Conservation (phyloP, 345 rosid genomes). For the Euphorbia tirucalli region DNA sequence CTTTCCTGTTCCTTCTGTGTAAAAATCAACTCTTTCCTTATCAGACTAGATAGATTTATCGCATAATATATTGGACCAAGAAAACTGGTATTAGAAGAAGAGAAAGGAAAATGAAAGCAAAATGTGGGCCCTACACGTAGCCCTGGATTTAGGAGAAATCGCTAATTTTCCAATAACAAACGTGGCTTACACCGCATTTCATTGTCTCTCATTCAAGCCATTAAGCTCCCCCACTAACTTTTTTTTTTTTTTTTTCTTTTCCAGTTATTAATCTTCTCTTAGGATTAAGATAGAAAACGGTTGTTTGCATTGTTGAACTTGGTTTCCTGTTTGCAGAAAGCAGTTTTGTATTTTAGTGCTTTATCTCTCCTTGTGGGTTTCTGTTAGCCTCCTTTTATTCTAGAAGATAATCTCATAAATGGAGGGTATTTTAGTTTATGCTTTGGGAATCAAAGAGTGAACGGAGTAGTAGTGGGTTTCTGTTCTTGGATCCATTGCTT, state of each 20-base stretch:
- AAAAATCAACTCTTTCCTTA: neutral
- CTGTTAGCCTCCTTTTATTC: neutral
- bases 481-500: constrained; percentile 32
- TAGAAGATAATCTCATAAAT: constrained; percentile 1
- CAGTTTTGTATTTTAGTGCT: constrained; percentile 7
- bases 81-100: neutral
- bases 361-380: too few species aligned
- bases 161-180: constrained; percentile 22
- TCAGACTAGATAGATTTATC: neutral
- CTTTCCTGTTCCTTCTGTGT: neutral
- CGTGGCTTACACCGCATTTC: constrained; percentile 37
- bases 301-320: too few species aligned
- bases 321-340: neutral
- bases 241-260: neutral
- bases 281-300: neutral
- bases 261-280: too few species aligned
- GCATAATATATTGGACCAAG: neutral
- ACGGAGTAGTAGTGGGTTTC: too few species aligned
- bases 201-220: constrained; percentile 1
- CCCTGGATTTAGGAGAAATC: constrained; percentile 7
- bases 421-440: too few species aligned
- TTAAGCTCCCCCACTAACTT: constrained; percentile 24
- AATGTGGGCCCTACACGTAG: constrained; percentile 24
- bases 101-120: neutral
- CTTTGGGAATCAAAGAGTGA: too few species aligned